Evolutionary conservation across 225 moss, liverwort and hornwort genomes (phyloP), one percentile per base, ranked within the genome.

Genomic region (Marchantia paleacea): DNA sequence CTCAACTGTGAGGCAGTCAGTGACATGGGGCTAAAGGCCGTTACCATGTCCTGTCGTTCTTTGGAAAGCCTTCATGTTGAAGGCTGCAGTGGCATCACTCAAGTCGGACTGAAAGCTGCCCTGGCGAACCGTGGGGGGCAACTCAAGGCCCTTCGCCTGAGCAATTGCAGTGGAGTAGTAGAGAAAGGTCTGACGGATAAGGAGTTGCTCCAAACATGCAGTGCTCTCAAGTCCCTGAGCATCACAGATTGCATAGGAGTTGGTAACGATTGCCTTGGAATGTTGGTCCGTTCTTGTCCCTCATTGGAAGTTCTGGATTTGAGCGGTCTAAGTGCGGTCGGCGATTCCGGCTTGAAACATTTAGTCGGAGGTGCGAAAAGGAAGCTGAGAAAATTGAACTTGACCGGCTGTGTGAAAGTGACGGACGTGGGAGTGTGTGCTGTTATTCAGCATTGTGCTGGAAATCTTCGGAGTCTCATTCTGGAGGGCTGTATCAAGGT

Each of bases 401-500:
- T 94, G 19, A 89, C 84, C 20, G 91, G 91, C 18, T 94, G 92
- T 81, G 57, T 79, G 7, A 89, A 89, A 52, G 79, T 92, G 63
- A 86, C 94, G 79, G 87, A 94, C 87, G 82, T 72, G 67, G 83
- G 89, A 76, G 82, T 94, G 16, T 87, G 85, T 69, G 87, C 92
- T 75, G 85, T 92, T 31, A 89, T 87, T 58, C 85, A 79, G 55
- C 85, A 83, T 18, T 94, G 89, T 80, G 77, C 30, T 28, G 31
- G 69, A 29, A 86, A 85, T 61, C 85, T 94, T 16, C 82, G 82
- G 82, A 82, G 80, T 81, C 83, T 94, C 78, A 84, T 65, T 11
- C 52, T 94, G 64, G 92, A 94, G 75, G 89, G 94, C 19, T 94
- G 94, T 79, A 52, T 61, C 78, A 88, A 81, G 39, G 85, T 94